Evolutionary conservation across 345 rosid species (phyloP).

Genomic region (Acer campestre): DNA sequence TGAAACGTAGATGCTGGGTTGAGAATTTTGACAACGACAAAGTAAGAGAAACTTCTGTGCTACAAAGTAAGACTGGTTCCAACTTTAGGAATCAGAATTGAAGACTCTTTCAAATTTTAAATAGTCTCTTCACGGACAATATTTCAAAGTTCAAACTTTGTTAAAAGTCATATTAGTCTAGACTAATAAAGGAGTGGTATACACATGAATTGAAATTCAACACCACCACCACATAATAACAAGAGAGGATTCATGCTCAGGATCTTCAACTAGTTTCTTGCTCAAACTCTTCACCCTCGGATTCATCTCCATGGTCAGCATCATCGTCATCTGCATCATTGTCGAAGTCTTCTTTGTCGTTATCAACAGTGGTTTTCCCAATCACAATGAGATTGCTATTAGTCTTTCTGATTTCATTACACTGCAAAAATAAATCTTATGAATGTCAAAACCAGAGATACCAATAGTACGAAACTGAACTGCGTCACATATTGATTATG

Average conservation of each 20-base stretch:
- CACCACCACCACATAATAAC: not conserved
- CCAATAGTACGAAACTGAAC: not conserved
- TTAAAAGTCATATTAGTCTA: not conserved
- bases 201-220: not conserved
- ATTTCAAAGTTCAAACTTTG: not conserved
- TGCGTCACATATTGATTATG: not conserved
- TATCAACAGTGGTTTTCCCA: constrained; percentile 64
- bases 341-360: constrained; percentile 82
- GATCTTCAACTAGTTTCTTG: constrained; percentile 76
- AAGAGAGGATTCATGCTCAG: too few relatives aligned
- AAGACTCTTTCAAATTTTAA: not conserved
- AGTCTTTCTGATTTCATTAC: constrained; percentile 71
- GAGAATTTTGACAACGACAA: not conserved
- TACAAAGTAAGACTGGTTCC: not conserved
- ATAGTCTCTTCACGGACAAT: not conserved
- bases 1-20: not conserved
- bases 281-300: constrained; percentile 94
- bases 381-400: constrained; percentile 62
- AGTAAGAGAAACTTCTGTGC: not conserved
- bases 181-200: not conserved
- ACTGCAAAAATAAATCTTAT: constrained; percentile 44
- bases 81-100: not conserved
- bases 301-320: constrained; percentile 89
- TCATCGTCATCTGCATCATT: constrained; percentile 86
- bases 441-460: not conserved